Evolutionary conservation across 2,329 filamentous ascomycete genomes (phyloP).

Genomic region (Botryotinia convoluta): DNA sequence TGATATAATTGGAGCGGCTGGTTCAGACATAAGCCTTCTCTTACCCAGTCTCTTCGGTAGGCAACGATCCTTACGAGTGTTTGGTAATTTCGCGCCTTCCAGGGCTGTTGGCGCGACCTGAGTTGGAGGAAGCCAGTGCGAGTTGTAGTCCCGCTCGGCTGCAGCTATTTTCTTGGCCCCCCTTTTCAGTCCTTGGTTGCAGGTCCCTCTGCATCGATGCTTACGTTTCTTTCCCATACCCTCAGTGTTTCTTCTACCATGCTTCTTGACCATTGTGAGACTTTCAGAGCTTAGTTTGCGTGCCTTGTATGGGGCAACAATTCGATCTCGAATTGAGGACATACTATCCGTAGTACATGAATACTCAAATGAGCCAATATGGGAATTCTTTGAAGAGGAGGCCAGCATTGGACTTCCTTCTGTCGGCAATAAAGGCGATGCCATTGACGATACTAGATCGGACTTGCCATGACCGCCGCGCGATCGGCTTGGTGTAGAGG

Average conservation of each 20-base stretch:
- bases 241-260: conserved; percentile 22
- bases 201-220: conserved; percentile 14
- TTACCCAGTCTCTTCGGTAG: neutral
- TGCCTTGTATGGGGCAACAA: conserved; percentile 27
- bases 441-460: neutral
- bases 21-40: conserved; percentile 9
- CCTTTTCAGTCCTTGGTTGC: neutral
- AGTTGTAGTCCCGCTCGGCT: conserved; percentile 12
- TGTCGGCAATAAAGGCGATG: neutral
- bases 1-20: conserved; percentile 17
- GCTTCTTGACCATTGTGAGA: conserved; percentile 27
- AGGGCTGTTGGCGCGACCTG: conserved; percentile 27
- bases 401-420: neutral
- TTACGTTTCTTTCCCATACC: conserved; percentile 4
- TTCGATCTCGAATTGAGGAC: conserved; percentile 14
- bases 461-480: neutral
- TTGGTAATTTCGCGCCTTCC: neutral
- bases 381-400: conserved; percentile 22
- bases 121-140: conserved; percentile 18
- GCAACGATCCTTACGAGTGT: neutral
- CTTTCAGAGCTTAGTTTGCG: conserved; percentile 24
- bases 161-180: neutral
- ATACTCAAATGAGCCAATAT: conserved; percentile 21
- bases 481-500: neutral
- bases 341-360: conserved; percentile 25